phyloP scores from a whole-genome alignment of 495 filamentous ascomycete species.

The Penicillium bovifimosum region DNA sequence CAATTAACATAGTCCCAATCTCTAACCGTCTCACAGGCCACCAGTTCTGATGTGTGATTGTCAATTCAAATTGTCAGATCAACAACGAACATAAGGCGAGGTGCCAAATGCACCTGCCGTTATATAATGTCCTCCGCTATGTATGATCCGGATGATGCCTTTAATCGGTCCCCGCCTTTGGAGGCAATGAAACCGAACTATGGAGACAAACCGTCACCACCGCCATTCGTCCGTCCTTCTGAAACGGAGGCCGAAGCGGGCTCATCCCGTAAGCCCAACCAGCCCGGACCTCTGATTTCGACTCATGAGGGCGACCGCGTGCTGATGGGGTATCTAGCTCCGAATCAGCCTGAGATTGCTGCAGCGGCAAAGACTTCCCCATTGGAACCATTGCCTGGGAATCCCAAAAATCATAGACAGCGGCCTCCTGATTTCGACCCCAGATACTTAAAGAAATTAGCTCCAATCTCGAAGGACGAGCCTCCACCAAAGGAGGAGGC shows the following conservation, averaged over 20 bases:
- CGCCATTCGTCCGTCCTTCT: constrained; percentile 23
- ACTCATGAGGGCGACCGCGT: constrained; percentile 40
- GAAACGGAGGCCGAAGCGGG: constrained; percentile 12
- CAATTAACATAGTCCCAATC: not conserved
- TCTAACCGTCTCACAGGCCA: not conserved
- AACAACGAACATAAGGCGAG: constrained; percentile 8
- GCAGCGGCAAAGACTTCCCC: constrained; percentile 18
- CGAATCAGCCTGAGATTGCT: constrained; percentile 43
- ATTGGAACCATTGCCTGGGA: constrained; percentile 11
- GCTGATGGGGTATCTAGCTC: constrained; percentile 43
- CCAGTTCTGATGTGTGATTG: constrained; percentile 9
- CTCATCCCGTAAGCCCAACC: constrained; percentile 34
- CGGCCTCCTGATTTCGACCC: not conserved
- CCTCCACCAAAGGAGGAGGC: not conserved
- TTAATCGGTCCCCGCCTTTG: constrained; percentile 30
- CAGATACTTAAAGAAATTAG: not conserved
- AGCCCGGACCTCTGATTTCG: constrained; percentile 27
- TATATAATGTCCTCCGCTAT: constrained; percentile 37
- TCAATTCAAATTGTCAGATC: not conserved
- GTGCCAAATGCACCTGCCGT: constrained; percentile 33
- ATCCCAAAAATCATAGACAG: not conserved
- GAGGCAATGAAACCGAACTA: constrained; percentile 19
- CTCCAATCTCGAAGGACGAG: not conserved
- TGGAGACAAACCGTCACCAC: constrained; percentile 17
- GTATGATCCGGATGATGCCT: constrained; percentile 44